Conservation (phyloP, 257 asterid genomes). For the Phtheirospermum japonicum region DNA sequence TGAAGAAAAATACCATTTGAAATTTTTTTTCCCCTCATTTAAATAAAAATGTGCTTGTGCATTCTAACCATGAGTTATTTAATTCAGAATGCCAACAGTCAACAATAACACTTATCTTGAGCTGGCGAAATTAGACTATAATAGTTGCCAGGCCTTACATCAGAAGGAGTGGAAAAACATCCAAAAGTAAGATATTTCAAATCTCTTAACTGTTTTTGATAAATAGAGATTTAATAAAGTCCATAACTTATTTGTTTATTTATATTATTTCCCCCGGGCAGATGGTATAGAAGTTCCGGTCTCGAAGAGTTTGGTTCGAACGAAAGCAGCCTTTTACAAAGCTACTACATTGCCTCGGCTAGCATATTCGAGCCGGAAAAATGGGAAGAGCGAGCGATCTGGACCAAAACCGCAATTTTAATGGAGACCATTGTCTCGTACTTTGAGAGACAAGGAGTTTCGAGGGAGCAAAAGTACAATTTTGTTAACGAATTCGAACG, state of each 20-base stretch:
- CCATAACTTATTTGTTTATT: neutral
- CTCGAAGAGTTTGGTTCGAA: conserved; percentile 47
- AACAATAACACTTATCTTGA: conserved; percentile 66
- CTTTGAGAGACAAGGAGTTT: conserved; percentile 29
- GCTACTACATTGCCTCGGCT: conserved; percentile 56
- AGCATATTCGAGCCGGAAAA: conserved; percentile 61
- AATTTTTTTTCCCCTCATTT: no score
- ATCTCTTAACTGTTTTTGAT: neutral
- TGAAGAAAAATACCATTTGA: no score
- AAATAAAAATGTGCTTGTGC: no score
- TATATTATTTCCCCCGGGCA: conserved; percentile 12
- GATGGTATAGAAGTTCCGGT: conserved; percentile 56
- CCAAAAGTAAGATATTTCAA: conserved; percentile 39
- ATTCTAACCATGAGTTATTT: neutral
- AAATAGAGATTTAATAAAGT: neutral
- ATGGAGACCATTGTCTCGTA: conserved; percentile 38
- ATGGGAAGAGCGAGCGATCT: conserved; percentile 53
- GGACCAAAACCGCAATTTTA: conserved; percentile 71
- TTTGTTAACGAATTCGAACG: conserved; percentile 44
- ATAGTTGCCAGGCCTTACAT: conserved; percentile 65
- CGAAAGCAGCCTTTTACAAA: conserved; percentile 36
- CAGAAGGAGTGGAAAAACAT: conserved; percentile 68
- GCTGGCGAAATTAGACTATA: conserved; percentile 71
- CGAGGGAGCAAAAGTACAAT: conserved; percentile 35
- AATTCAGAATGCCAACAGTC: conserved; percentile 66